Evolutionary conservation across 139 green algal species (phyloP), one percentile per base, ranked within the genome.

Genomic region (Eudorina sp.): DNA sequence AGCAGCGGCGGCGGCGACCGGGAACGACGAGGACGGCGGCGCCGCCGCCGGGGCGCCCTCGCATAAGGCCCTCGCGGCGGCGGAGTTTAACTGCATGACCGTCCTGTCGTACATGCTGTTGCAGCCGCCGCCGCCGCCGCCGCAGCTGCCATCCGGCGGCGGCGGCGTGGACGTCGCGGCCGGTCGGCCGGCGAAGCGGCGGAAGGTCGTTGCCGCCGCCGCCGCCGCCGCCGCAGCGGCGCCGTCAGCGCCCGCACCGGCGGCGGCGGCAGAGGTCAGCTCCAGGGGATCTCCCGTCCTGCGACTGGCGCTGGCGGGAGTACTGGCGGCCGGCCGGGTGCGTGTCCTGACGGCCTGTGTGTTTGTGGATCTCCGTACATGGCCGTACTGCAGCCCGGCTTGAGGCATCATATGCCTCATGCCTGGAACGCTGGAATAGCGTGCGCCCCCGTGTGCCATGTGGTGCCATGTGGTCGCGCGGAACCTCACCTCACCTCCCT

Each of bases 21-120:
- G 13, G 84, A 75, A 31, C 70, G 72, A n/a, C 29, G 53, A 45
- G 0, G 84, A 51, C 1, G 84, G 3, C 3, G 85, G 19, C 9
- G 16, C 25, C 2, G 48, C 46, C 36, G 83, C 29, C 7, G 60
- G 43, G 43, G 18, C 53, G 7, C 6, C 27, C 8, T 62, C 72
- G 4, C 21, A 64, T n/a, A 38, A 38, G 7, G 85, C 85, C 51
- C 36, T 85, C 45, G 45, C 43, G 29, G 34, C 62, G 27, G 75
- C 85, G 8, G 85, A 90, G 74, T 90, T 90, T 27, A 72, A 90
- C 60, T 69, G 70, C 45, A 75, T 90, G 75, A 48, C 48, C 11
- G 85, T 86, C 4, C 23, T 90, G 43, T 79, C 72, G 19, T 76
- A 90, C 60, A 79, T 80, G 60, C 29, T 86, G 45, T 5, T 89